Evolutionary conservation across 2,329 filamentous ascomycete species (phyloP).

Genomic region (Arachnomyces sp.): DNA sequence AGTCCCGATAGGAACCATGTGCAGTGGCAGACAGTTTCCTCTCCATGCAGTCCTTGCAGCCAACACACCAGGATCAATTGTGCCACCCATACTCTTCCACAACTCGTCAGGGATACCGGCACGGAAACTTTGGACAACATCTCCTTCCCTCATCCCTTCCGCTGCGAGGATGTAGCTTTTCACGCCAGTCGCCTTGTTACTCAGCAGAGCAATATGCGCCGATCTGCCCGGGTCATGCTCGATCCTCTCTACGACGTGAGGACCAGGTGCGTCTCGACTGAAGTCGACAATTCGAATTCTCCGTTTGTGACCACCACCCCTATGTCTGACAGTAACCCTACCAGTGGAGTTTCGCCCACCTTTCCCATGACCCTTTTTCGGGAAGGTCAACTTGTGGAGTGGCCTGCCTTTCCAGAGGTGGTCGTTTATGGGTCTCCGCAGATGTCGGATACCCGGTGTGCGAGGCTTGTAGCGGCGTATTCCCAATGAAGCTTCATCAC

Average conservation of each 20-base stretch:
- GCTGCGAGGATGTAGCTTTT: conserved; percentile 93
- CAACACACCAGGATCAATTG: conserved; percentile 88
- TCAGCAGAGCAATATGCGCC: conserved; percentile 84
- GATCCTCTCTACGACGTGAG: conserved; percentile 83
- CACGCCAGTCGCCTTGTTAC: conserved; percentile 60
- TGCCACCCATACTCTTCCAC: conserved; percentile 83
- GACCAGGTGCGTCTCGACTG: conserved; percentile 64
- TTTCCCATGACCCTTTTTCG: conserved; percentile 86
- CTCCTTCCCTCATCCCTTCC: conserved; percentile 85
- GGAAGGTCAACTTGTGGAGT: conserved; percentile 71
- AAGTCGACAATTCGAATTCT: conserved; percentile 92
- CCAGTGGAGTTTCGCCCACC: conserved; percentile 88
- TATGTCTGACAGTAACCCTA: conserved; percentile 78
- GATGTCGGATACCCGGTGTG: conserved; percentile 84
- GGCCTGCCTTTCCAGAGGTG: conserved; percentile 94
- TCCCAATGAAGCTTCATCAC: conserved; percentile 34
- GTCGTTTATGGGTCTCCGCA: conserved; percentile 87
- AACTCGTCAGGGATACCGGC: conserved; percentile 80
- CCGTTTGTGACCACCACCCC: conserved; percentile 83
- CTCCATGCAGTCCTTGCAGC: conserved; percentile 89
- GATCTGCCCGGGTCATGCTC: conserved; percentile 92
- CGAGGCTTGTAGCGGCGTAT: conserved; percentile 87
- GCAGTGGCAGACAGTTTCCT: conserved; percentile 88
- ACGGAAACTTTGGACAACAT: conserved; percentile 86
- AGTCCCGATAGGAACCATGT: conserved; percentile 94